Conservation (phyloP, 2,329 filamentous ascomycete species). For the Claviceps capensis region DNA sequence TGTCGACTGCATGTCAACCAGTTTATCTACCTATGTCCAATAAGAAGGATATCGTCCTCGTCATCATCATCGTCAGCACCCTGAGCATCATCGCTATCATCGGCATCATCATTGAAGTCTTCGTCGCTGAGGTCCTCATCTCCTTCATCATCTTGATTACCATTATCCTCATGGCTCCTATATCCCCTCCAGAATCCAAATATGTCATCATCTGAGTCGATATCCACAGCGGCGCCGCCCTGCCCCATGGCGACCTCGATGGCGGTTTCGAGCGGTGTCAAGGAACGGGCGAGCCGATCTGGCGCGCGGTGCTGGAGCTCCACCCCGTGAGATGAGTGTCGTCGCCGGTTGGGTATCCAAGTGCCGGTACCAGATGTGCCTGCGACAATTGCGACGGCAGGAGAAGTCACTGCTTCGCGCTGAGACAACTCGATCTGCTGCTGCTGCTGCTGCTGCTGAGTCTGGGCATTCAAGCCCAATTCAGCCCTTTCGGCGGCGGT, state of each 20-base stretch:
- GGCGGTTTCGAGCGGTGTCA: constrained; percentile 24
- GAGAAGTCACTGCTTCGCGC: constrained; percentile 1
- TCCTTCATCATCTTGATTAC: constrained; percentile 29
- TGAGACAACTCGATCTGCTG: neutral
- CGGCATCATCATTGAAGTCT: constrained; percentile 31
- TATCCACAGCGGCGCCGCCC: constrained; percentile 18
- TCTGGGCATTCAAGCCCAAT: constrained; percentile 1
- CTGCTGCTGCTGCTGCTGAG: neutral
- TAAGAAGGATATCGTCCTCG: constrained; percentile 34
- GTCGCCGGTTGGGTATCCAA: constrained; percentile 17
- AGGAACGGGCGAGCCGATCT: constrained; percentile 30
- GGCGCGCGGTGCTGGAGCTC: constrained; percentile 20
- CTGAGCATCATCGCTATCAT: constrained; percentile 33
- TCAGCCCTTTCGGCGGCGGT: constrained; percentile 13
- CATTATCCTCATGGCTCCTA: constrained; percentile 21
- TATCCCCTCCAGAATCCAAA: constrained; percentile 42
- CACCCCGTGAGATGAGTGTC: constrained; percentile 25
- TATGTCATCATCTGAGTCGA: constrained; percentile 41
- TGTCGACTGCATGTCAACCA: too few relatives aligned
- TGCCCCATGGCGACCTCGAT: constrained; percentile 15
- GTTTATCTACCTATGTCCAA: constrained; percentile 32
- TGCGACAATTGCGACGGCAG: neutral
- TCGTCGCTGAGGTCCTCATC: constrained; percentile 28
- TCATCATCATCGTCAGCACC: constrained; percentile 26
- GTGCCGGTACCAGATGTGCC: constrained; percentile 1